Conservation (phyloP, 2,329 filamentous ascomycete genomes). For the Chaetomiaceae sp. region DNA sequence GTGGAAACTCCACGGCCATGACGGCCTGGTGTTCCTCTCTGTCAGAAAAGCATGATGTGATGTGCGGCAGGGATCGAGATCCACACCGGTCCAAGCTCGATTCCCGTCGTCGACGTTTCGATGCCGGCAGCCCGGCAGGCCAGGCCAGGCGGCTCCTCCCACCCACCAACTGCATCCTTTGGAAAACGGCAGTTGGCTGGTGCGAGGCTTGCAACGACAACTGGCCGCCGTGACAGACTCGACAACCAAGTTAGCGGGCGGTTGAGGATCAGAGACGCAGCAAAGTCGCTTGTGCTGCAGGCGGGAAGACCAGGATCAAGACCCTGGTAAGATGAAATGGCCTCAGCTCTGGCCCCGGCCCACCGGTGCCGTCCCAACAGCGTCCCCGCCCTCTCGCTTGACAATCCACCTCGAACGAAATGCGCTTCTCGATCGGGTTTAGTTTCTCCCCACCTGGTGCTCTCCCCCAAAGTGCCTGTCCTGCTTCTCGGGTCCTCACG, state of each 20-base stretch:
- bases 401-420: not conserved
- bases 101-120: not conserved
- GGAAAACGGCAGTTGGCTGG: not conserved
- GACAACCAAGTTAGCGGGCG: not conserved
- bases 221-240: not conserved
- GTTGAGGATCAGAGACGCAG: no score
- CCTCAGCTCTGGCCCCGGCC: constrained; percentile 1
- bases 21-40: not conserved
- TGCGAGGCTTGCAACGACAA: not conserved
- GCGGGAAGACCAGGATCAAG: not conserved
- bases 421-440: not conserved
- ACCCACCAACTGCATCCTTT: not conserved
- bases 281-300: not conserved
- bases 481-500: no score
- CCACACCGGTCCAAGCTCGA: constrained; percentile 18
- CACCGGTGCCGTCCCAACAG: constrained; percentile 1
- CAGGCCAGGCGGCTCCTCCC: not conserved
- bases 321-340: not conserved
- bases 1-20: no score
- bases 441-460: not conserved
- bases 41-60: constrained; percentile 24
- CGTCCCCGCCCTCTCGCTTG: not conserved
- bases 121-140: not conserved
- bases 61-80: constrained; percentile 24
- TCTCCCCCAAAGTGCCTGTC: not conserved